A percentile compares a stretch with the other conserved stretches of the same genome.
phyloP scores from a whole-genome alignment of 192 early-diverging fungal genomes.

The Rhizoclosmatium globosum region DNA sequence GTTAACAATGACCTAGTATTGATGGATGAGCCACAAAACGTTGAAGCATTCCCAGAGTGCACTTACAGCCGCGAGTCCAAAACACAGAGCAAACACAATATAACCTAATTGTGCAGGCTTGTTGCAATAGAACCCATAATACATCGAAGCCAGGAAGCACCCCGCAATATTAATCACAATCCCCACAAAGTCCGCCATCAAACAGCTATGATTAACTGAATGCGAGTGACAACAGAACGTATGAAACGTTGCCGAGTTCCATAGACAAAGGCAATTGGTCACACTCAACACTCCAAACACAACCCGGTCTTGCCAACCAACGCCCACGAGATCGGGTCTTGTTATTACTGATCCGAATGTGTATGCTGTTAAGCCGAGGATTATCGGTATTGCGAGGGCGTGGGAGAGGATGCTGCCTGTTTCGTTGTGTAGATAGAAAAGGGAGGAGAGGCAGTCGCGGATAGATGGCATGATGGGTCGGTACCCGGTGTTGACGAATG shows the following conservation, averaged over 20 bases:
- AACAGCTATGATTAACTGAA: constrained; percentile 4
- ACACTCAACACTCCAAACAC: neutral
- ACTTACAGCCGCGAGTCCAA: constrained; percentile 7
- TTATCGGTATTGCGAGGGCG: constrained; percentile 72
- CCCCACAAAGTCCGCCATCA: constrained; percentile 14
- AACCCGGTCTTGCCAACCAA: neutral
- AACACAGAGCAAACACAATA: neutral
- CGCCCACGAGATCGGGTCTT: neutral
- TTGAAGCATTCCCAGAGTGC: neutral
- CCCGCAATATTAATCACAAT: neutral
- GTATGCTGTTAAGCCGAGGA: constrained; percentile 30
- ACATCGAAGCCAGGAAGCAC: neutral
- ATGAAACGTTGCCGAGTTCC: constrained; percentile 9
- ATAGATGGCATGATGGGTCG: constrained; percentile 80
- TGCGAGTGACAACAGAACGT: constrained; percentile 17
- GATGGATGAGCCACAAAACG: neutral
- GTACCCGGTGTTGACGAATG: constrained; percentile 82
- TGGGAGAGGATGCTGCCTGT: constrained; percentile 92
- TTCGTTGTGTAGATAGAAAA: constrained; percentile 92
- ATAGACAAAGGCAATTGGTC: neutral
- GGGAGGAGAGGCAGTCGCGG: constrained; percentile 72
- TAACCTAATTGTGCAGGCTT: neutral
- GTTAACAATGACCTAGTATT: constrained; percentile 3
- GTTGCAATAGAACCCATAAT: constrained; percentile 15
- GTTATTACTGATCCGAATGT: neutral